Conservation (phyloP, 2,329 filamentous ascomycete species). For the Annulohypoxylon truncatum region DNA sequence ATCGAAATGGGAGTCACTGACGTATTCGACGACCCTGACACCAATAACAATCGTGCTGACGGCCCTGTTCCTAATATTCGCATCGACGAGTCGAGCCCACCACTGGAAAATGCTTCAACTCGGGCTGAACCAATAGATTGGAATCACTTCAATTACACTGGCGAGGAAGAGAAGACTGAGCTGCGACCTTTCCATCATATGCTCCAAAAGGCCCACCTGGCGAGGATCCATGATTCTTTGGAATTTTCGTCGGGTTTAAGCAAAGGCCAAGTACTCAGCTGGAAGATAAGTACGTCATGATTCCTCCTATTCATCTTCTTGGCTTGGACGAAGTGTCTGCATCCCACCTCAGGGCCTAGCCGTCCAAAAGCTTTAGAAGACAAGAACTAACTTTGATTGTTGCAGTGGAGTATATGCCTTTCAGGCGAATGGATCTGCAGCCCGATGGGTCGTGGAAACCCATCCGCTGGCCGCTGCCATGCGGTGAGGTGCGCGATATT, state of each 20-base stretch:
- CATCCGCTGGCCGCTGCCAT: constrained; percentile 82
- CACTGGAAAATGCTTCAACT: constrained; percentile 10
- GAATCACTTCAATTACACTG: constrained; percentile 32
- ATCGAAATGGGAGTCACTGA: constrained; percentile 72
- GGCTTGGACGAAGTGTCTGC: background rate
- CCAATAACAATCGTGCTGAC: background rate
- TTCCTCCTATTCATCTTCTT: background rate
- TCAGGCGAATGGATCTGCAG: constrained; percentile 82
- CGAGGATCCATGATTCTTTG: constrained; percentile 77
- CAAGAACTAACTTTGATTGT: constrained; percentile 48
- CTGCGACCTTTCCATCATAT: constrained; percentile 64
- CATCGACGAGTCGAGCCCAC: constrained; percentile 50
- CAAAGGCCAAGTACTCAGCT: constrained; percentile 67
- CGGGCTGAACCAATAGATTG: constrained; percentile 26
- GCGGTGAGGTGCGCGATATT: constrained; percentile 82
- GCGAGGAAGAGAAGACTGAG: constrained; percentile 28
- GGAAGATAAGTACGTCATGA: constrained; percentile 79
- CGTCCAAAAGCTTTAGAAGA: background rate
- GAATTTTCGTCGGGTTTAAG: constrained; percentile 70
- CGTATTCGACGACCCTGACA: constrained; percentile 51
- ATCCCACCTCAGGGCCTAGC: background rate
- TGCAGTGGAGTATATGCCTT: constrained; percentile 82
- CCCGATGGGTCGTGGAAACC: constrained; percentile 80
- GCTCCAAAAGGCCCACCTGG: constrained; percentile 66
- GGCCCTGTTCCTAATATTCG: constrained; percentile 50